Percentiles rank a stretch among this genome's conserved stretches.
Conservation (phyloP, 2,329 filamentous ascomycete genomes). For the Penicillium verrucosum region DNA sequence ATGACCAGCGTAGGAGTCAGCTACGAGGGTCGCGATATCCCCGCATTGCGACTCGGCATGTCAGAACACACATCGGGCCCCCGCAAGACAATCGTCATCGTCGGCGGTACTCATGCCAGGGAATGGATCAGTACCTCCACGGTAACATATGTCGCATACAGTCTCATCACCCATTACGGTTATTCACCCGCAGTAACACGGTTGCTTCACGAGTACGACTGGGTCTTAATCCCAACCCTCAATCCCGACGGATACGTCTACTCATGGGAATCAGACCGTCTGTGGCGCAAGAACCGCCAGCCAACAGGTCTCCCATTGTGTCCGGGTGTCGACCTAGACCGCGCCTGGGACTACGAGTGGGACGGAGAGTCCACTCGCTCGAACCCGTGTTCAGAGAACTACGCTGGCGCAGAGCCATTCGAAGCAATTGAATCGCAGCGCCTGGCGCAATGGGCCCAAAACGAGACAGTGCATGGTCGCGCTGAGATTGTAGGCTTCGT, state of each 20-base stretch:
- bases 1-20: constrained; percentile 76
- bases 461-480: constrained; percentile 67
- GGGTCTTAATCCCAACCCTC: constrained; percentile 80
- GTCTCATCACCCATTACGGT: constrained; percentile 77
- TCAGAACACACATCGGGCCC: constrained; percentile 46
- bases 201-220: constrained; percentile 78
- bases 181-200: constrained; percentile 68
- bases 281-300: constrained; percentile 92
- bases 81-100: constrained; percentile 75
- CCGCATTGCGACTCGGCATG: constrained; percentile 70
- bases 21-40: constrained; percentile 82
- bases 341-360: constrained; percentile 82
- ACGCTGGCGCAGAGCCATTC: constrained; percentile 78
- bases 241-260: constrained; percentile 96
- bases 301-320: constrained; percentile 79
- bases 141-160: constrained; percentile 87
- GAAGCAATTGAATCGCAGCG: constrained; percentile 73
- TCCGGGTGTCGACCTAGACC: constrained; percentile 83
- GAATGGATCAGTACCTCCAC: constrained; percentile 96
- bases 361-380: constrained; percentile 61
- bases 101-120: constrained; percentile 83
- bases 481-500: constrained; percentile 78
- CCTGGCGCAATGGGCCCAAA: constrained; percentile 78
- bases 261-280: constrained; percentile 82
- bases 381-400: constrained; percentile 90